Evolutionary conservation across 1,284 basidiomycete genomes (phyloP).

Genomic region (Cystobasidiaceae sp.): DNA sequence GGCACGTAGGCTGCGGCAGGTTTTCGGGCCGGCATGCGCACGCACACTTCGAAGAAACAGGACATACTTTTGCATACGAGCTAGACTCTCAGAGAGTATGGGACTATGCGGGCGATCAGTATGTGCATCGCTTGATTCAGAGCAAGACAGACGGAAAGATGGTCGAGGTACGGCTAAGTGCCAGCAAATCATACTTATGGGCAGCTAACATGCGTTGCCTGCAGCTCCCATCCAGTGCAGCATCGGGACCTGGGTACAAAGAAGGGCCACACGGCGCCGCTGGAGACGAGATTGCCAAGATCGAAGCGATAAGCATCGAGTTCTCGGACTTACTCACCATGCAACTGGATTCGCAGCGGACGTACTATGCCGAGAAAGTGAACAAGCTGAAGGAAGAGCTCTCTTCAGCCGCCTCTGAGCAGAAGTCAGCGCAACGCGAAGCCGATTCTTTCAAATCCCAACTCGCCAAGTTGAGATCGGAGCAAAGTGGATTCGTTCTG

Average conservation of each 20-base stretch:
- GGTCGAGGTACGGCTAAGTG: too few relatives aligned
- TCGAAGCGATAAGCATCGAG: slow-evolving; percentile 94
- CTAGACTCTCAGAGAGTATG: slow-evolving; percentile 95
- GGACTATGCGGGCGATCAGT: slow-evolving; percentile 80
- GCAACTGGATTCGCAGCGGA: slow-evolving; percentile 87
- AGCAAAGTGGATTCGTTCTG: background rate
- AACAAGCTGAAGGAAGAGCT: slow-evolving; percentile 35
- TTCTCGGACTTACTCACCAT: slow-evolving; percentile 89
- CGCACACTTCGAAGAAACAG: slow-evolving; percentile 76
- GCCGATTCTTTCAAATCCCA: background rate
- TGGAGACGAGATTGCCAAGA: slow-evolving; percentile 58
- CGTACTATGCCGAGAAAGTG: slow-evolving; percentile 59
- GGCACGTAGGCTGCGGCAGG: slow-evolving; percentile 86
- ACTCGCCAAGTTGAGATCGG: background rate
- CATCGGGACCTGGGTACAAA: slow-evolving; percentile 59
- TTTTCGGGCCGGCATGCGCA: slow-evolving; percentile 88
- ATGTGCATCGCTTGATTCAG: slow-evolving; percentile 93
- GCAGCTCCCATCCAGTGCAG: slow-evolving; percentile 27
- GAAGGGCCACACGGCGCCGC: slow-evolving; percentile 52
- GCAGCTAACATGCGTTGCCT: background rate
- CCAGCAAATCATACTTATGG: background rate
- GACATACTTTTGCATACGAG: slow-evolving; percentile 85
- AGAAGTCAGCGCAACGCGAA: background rate
- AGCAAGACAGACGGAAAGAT: slow-evolving; percentile 93
- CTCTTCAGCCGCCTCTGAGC: slow-evolving; percentile 11